Evolutionary conservation across 208 protist genomes (phyloP), one percentile per base, ranked within the genome.

Genomic region (Phytomonas sp.): DNA sequence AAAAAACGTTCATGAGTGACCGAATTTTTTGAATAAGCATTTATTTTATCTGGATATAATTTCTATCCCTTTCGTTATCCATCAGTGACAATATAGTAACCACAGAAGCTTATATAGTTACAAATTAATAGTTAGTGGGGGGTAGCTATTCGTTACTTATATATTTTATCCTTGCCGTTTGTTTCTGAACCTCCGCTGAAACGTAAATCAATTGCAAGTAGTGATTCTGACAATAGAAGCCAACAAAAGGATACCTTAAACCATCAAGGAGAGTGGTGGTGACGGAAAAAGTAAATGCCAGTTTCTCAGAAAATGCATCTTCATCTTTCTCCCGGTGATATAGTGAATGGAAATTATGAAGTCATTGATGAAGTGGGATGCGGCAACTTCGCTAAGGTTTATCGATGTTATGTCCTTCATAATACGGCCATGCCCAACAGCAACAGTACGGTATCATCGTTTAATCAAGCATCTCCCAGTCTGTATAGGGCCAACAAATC

Each of bases 311-410:
- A 80, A 3, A 75, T 87, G 37, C 80, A 94, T 56, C 66, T 91
- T 63, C 66, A 69, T n/a, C 66, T 94, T 14, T 71, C 68, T n/a
- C 74, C 77, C 14, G 86, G 84, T 12, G 66, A 87, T 29, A 19
- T 94, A 0, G 80, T 96, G 37, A 72, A 80, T 63, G 60, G 73
- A 29, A 77, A 82, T 30, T 96, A 91, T 70, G 71, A 84, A 56
- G 79, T 96, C 11, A 31, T 92, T 33, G 40, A 78, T 11, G 77
- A 91, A 60, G 73, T 92, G 10, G 91, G 91, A 26, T 83, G 76
- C 8, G 91, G 91, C 32, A 89, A 94, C 73, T 96, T 96, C 60
- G 90, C 87, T 19, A 92, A 84, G 37, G 88, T 96, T 32, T 96
- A 93, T 66, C 77, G 77, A 29, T 86, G 81, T 31, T 67, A 79